A percentile compares a stretch with the other conserved stretches of the same genome.
Evolutionary conservation across 305 asterid genomes (phyloP).

Genomic region (Rubia balearica): DNA sequence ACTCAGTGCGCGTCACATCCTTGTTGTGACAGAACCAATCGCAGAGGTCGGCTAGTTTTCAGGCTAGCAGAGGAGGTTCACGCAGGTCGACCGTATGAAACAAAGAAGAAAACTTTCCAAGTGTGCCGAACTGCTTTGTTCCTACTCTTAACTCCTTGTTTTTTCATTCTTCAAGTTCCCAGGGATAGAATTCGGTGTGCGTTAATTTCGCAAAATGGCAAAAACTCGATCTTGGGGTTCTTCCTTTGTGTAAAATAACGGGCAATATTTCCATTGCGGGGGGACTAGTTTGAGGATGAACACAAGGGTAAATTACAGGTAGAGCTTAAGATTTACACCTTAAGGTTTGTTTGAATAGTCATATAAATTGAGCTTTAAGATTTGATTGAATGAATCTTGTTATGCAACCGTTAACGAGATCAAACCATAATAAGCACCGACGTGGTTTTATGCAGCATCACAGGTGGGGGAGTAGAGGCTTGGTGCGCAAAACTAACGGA

Average conservation of each 20-base stretch:
- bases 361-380: too few relatives aligned
- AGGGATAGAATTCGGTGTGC: background rate
- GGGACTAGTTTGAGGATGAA: too few relatives aligned
- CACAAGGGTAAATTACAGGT: too few relatives aligned
- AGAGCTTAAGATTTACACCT: too few relatives aligned
- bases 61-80: background rate
- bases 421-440: too few relatives aligned
- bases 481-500: too few relatives aligned
- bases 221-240: background rate
- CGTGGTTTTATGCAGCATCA: too few relatives aligned
- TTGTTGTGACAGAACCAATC: conserved; percentile 27
- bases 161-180: background rate
- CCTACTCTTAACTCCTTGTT: background rate
- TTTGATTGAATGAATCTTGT: background rate
- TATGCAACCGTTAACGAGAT: too few relatives aligned
- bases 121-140: background rate
- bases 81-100: background rate
- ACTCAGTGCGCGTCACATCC: conserved; percentile 77
- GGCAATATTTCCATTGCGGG: too few relatives aligned
- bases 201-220: background rate
- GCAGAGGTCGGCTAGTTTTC: background rate
- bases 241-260: background rate
- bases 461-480: too few relatives aligned
- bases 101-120: background rate
- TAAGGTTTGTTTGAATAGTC: too few relatives aligned